Base-by-base conservation (phyloP, 1,284 basidiomycete species). In the Phellopilus nigrolimitatus region DNA sequence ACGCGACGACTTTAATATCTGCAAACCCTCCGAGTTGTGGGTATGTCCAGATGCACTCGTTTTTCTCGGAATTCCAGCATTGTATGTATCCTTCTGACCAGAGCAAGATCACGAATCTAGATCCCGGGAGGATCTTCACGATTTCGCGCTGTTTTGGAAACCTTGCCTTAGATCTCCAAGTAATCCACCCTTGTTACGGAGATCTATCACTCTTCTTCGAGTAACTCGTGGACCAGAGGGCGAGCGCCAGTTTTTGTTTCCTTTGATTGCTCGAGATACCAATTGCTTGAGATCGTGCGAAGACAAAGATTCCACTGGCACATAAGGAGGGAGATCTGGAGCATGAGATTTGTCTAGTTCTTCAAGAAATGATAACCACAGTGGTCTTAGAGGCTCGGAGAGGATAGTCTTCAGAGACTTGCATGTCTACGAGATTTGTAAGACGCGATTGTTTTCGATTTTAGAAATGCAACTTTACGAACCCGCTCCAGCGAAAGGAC, bases 81-180 rank as follows among this genome's bases (percentile, higher is more conserved):
- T 53, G 51, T 19, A 53, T 36, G 39, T 47, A 53, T 24, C 51
- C 51, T 10, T 25, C 36, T 15, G 51, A 45, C 51, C 51, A 53
- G 2, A 38, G 31, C 7, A 41, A 13, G 17, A 30, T 24, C 1
- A 47, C 12, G 27, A 38, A 47, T 19, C 43, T 39, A 7, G 44
- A 27, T n/a, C 44, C 51, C 25, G 40, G 4, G n/a, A 4, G 6
- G 24, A 45, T 44, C 33, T 31, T 45, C 24, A 46, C 19, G 12
- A 27, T 28, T 27, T 51, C 33, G 4, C 42, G 43, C n/a, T 15
- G 13, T 13, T 24, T 7, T 22, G 8, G 10, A 10, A 4, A 24
- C n/a, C 15, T 17, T 45, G 41, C 8, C 9, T 28, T 17, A 45
- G 42, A 12, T 39, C 17, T 5, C 42, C 49, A 15, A 51, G 22